Evolutionary conservation across 139 green algal species (phyloP), one percentile per base, ranked within the genome.

Genomic region (Coccomyxa sp.): DNA sequence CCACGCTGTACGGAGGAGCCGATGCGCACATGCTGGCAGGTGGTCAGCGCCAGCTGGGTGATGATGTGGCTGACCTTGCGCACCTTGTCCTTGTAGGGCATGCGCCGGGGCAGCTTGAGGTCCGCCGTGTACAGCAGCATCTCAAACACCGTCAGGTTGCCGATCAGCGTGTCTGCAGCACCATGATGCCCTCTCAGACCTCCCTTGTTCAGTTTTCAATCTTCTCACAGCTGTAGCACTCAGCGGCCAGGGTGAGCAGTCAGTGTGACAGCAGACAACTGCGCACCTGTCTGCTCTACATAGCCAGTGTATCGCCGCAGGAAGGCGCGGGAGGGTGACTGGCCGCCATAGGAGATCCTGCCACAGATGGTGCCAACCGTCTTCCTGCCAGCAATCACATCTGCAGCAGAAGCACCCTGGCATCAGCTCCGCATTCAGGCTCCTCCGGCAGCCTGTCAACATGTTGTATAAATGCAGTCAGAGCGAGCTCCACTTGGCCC

Each of bases 61-160:
- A 92, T 78, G n/a, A 94, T 50, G 31, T 81, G n/a, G 2, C 93
- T 81, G 75, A 97, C 92, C 12, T 74, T 86, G 33, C 39, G 77
- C 29, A 79, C 55, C 80, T 96, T 92, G 58, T 38, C 40, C 10
- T 72, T 70, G 22, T 85, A 38, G 1, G 82, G 64, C 86, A 91
- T 81, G n/a, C 24, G 38, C 3, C 74, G 55, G 0, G 82, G 77
- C 12, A 86, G 83, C 85, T 95, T 94, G 54, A 97, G 85, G 78
- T 95, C 90, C 6, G 88, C 89, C 0, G 90, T 96, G 87, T 97
- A 97, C 77, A 94, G 72, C 40, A 97, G 82, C 91, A 95, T 95
- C 82, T 95, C 79, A 37, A 79, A 68, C 35, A 82, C 64, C 31
- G 80, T 95, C 38, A 94, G 82, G 54, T 85, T 91, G 18, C 80